Evolutionary conservation across 169 alveolate genomes (phyloP).

Genomic region (Haemoproteus tartakovskyi): DNA sequence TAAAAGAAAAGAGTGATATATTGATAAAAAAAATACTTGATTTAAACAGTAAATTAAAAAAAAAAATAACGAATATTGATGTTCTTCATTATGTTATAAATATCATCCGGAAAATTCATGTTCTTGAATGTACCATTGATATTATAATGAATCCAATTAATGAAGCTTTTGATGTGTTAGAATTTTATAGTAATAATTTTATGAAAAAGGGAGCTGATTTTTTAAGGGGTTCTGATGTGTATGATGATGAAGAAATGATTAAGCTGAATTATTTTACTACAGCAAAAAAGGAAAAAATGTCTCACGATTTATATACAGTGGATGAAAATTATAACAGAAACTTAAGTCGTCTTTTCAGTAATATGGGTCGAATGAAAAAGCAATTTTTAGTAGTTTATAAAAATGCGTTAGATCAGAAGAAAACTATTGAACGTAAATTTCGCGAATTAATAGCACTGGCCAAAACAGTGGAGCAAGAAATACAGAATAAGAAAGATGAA

Average conservation of each 20-base stretch:
- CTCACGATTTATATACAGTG: constrained; percentile 10
- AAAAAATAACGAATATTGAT: constrained; percentile 38
- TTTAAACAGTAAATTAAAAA: constrained; percentile 29
- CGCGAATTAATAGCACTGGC: constrained; percentile 20
- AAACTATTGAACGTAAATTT: constrained; percentile 17
- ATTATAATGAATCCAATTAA: constrained; percentile 48
- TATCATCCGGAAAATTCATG: constrained; percentile 42
- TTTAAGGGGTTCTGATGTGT: constrained; percentile 10
- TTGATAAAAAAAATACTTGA: constrained; percentile 41
- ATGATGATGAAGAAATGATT: constrained; percentile 44
- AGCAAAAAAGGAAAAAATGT: constrained; percentile 33
- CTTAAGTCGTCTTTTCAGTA: constrained; percentile 9
- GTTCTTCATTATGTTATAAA: constrained; percentile 56
- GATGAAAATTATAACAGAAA: constrained; percentile 35
- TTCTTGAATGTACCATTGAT: constrained; percentile 59
- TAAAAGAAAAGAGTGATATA: constrained; percentile 42
- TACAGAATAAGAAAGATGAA: constrained; percentile 27
- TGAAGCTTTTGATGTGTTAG: constrained; percentile 33
- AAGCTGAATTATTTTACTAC: no score
- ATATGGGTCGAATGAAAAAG: constrained; percentile 32
- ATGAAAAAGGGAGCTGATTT: constrained; percentile 43
- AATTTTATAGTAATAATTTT: constrained; percentile 57
- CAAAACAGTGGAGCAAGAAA: constrained; percentile 63
- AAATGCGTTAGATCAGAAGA: constrained; percentile 46
- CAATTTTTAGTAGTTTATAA: constrained; percentile 29